Evolutionary conservation across 2,329 filamentous ascomycete genomes (phyloP), one percentile per base, ranked within the genome.

Genomic region (Fusarium longipes): DNA sequence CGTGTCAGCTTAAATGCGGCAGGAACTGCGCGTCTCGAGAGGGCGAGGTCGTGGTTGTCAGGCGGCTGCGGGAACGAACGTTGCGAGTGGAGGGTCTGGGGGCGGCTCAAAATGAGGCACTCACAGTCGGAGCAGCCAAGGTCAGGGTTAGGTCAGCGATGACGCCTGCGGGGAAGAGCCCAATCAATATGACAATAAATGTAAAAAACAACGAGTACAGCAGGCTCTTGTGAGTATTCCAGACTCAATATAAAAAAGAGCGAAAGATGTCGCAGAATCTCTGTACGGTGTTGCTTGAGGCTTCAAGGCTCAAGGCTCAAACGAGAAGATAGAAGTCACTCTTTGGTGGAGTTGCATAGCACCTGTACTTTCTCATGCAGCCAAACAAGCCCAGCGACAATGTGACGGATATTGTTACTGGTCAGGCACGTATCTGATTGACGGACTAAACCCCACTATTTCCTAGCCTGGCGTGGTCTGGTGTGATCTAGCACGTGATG

Each of bases 111-210:
- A 77, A 73, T 77, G 75, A 77, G 76, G 74, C 73, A 77, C 76
- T 73, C 75, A 74, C 70, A 75, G 68, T 74, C 67, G 61, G 69
- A 69, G 57, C 68, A 71, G 71, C 68, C 69, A 75, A 69, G 69
- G 57, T 74, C 71, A 75, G 74, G 76, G 74, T 77, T 78, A 78
- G 76, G 77, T 78, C 77, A 78, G 77, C 75, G 73, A 77, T 78
- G 75, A 78, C 76, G 76, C 70, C 75, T 74, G 75, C 73, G 73
- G 73, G 73, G 61, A 67, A 64, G 62, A 61, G 55, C 66, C 60
- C 56, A 48, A 65, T 59, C 57, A 63, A 44, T 53, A 55, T 56
- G 39, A 61, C 49, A 57, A 63, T 64, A 64, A 58, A 58, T 60
- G 53, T 51, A 65, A 44, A 56, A 63, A 47, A 57, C 45, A 56